These are phyloP conservation scores for Exophiala spinifera DNA, from an alignment of 2,329 filamentous ascomycete species.

Conservation along the genomic window DNA sequence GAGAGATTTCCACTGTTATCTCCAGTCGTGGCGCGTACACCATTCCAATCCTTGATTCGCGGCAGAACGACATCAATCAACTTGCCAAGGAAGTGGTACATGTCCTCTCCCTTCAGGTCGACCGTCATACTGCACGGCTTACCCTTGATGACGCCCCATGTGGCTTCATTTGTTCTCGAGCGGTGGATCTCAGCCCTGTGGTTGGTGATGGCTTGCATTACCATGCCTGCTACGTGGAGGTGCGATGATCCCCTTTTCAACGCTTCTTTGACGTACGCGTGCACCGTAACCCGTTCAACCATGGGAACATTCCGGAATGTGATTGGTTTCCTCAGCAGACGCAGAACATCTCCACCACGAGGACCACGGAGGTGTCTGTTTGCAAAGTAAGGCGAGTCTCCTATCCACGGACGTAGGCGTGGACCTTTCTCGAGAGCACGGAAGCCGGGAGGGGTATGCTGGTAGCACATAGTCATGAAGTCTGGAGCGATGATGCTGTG, in stretches of 20 bases:
- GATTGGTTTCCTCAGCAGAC: conserved; percentile 53
- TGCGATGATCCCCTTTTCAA: conserved; percentile 69
- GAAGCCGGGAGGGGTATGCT: conserved; percentile 78
- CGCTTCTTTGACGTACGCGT: conserved; percentile 66
- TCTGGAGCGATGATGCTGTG: conserved; percentile 81
- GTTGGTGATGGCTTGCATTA: conserved; percentile 81
- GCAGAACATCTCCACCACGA: conserved; percentile 65
- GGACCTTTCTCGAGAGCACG: conserved; percentile 55
- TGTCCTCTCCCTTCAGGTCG: conserved; percentile 72
- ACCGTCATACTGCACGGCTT: conserved; percentile 69
- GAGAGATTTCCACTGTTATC: conserved; percentile 84
- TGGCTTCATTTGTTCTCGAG: conserved; percentile 66
- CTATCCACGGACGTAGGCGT: conserved; percentile 80
- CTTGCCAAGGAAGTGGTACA: conserved; percentile 89
- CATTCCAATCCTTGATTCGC: conserved; percentile 93
- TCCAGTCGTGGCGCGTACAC: conserved; percentile 71
- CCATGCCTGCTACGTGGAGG: conserved; percentile 78
- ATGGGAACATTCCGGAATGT: conserved; percentile 82
- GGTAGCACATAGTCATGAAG: conserved; percentile 83
- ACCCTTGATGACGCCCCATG: conserved; percentile 71
- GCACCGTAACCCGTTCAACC: conserved; percentile 75
- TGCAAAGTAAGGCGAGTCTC: conserved; percentile 88
- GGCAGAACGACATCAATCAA: conserved; percentile 86
- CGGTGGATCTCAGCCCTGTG: conserved; percentile 67
- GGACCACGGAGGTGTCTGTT: conserved; percentile 83